Evolutionary conservation across 345 rosid species (phyloP).

Genomic region (Trapa bicornis): DNA sequence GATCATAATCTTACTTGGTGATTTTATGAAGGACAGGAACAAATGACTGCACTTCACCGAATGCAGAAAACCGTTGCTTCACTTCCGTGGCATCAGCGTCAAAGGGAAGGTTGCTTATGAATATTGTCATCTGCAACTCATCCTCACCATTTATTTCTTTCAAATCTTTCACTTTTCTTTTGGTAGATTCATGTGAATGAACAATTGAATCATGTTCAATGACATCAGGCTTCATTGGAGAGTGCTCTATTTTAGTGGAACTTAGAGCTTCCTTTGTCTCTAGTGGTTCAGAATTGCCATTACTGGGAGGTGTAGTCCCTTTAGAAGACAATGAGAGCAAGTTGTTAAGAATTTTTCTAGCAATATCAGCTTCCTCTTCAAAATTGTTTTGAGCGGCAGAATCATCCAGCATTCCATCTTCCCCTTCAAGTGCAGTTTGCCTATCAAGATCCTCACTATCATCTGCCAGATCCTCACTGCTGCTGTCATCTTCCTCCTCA

Average conservation of each 20-base stretch:
- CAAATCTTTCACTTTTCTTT: conserved; percentile 21
- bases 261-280: conserved; percentile 17
- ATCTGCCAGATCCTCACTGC: conserved; percentile 54
- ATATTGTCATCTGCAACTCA: conserved; percentile 59
- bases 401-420: conserved; percentile 21
- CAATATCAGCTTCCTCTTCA: conserved; percentile 67
- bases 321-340: conserved; percentile 34
- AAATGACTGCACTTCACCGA: conserved; percentile 66
- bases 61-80: conserved; percentile 55
- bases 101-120: conserved; percentile 79
- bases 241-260: conserved; percentile 15
- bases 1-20: conserved; percentile 49
- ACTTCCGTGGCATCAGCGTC: conserved; percentile 59
- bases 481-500: conserved; percentile 35
- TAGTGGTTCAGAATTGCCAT: conserved; percentile 21
- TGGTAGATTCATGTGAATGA: conserved; percentile 26
- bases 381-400: conserved; percentile 31
- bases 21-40: conserved; percentile 69
- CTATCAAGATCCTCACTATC: conserved; percentile 25
- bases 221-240: conserved; percentile 19
- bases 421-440: conserved; percentile 12
- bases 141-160: conserved; percentile 36
- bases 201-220: conserved; percentile 16
- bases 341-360: conserved; percentile 62
- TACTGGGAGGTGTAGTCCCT: conserved; percentile 23